A percentile compares a stretch with the other conserved stretches of the same genome.
phyloP scores from a whole-genome alignment of 1,284 basidiomycete species.

The Heterobasidion annosum region DNA sequence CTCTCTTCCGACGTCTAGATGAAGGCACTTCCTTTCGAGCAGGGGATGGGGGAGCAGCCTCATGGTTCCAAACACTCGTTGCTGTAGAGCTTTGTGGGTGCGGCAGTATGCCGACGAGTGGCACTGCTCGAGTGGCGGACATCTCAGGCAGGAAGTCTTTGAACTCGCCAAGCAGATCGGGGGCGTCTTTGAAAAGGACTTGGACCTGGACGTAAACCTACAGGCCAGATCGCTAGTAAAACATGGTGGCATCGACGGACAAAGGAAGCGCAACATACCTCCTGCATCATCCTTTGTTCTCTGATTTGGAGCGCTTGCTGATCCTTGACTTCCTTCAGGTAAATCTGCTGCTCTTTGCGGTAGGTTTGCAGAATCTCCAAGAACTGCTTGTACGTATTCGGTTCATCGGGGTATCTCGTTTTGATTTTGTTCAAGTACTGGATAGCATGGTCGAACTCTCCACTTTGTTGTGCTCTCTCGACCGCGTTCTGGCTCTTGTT shows the following conservation, averaged over 20 bases:
- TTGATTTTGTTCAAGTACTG: slow-evolving; percentile 99
- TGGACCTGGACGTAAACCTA: slow-evolving; percentile 94
- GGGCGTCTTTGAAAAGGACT: slow-evolving; percentile 85
- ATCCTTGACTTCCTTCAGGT: slow-evolving; percentile 6
- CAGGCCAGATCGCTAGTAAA: background rate
- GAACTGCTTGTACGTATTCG: slow-evolving; percentile 97
- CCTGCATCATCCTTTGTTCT: slow-evolving; percentile 76
- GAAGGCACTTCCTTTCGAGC: slow-evolving; percentile 13
- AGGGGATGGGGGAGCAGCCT: slow-evolving; percentile 20
- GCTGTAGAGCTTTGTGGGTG: slow-evolving; percentile 27
- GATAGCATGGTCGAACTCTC: slow-evolving; percentile 96
- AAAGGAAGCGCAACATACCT: slow-evolving; percentile 41
- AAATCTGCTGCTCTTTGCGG: slow-evolving; percentile 59
- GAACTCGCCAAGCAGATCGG: slow-evolving; percentile 92
- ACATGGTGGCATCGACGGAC: background rate
- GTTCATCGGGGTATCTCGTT: slow-evolving; percentile 84
- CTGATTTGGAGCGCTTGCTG: slow-evolving; percentile 7
- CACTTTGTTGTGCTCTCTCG: slow-evolving; percentile 34
- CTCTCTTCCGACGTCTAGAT: slow-evolving; percentile 11
- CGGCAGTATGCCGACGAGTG: slow-evolving; percentile 31
- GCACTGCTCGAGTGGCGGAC: slow-evolving; percentile 23
- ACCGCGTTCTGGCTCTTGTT: slow-evolving; percentile 16
- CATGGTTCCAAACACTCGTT: slow-evolving; percentile 20
- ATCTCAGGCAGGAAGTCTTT: slow-evolving; percentile 90
- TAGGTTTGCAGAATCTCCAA: slow-evolving; percentile 97